Evolutionary conservation across 768 basidiomycete species (phyloP).

Genomic region (Phanerochaete carnosa): DNA sequence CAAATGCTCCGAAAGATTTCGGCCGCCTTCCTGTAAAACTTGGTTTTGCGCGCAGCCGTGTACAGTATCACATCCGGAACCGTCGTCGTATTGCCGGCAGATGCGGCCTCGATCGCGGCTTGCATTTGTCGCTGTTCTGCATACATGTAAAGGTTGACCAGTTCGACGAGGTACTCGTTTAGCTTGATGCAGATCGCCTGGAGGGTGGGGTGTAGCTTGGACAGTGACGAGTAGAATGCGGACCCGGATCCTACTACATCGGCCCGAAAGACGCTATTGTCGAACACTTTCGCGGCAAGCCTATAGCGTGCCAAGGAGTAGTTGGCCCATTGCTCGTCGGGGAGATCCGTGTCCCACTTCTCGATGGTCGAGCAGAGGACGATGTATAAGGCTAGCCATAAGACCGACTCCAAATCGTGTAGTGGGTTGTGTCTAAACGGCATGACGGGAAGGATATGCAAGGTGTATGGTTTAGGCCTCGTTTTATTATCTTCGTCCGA

Average conservation of each 20-base stretch:
- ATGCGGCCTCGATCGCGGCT: no score
- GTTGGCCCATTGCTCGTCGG: background rate
- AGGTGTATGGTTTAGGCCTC: background rate
- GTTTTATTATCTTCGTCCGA: background rate
- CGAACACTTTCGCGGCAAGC: background rate
- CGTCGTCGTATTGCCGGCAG: no score
- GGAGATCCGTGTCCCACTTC: background rate
- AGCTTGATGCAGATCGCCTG: background rate
- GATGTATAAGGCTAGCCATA: slow-evolving; percentile 14
- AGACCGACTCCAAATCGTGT: slow-evolving; percentile 15
- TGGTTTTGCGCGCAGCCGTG: background rate
- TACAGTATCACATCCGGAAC: background rate
- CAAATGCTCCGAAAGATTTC: background rate
- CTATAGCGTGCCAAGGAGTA: background rate
- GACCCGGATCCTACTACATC: no score
- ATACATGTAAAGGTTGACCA: background rate
- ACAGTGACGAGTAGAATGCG: no score
- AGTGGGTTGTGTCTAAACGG: slow-evolving; percentile 5
- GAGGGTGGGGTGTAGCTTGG: background rate
- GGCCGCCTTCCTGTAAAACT: no score
- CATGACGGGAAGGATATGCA: background rate
- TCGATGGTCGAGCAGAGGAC: background rate
- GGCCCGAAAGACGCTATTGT: background rate
- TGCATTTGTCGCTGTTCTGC: background rate
- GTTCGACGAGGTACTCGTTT: background rate